Conservation (phyloP, 1,284 basidiomycete genomes). For the Ustilago vetiveriae region DNA sequence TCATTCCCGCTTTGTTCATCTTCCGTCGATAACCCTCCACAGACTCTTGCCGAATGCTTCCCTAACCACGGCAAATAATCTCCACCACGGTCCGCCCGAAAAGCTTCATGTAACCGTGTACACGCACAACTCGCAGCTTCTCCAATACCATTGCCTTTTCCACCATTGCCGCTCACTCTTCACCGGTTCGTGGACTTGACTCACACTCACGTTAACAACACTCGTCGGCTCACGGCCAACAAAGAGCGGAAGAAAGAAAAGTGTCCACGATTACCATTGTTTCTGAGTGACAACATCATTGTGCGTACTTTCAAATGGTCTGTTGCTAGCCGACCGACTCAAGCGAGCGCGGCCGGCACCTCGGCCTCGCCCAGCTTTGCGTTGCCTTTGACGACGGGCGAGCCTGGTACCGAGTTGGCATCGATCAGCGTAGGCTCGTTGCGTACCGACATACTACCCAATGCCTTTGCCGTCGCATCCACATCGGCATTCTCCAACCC, state of each 20-base stretch:
- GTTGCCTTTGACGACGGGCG: constrained; percentile 13
- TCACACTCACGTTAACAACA: too few relatives aligned
- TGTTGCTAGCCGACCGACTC: too few relatives aligned
- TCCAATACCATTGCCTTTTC: background rate
- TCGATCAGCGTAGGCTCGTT: constrained; percentile 27
- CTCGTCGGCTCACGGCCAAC: too few relatives aligned
- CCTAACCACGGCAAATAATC: constrained; percentile 31
- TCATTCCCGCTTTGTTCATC: too few relatives aligned
- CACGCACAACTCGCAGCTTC: background rate
- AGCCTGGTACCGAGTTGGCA: constrained; percentile 22
- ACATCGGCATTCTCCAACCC: constrained; percentile 26
- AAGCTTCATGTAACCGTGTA: background rate
- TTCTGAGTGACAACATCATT: too few relatives aligned
- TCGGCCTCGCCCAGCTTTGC: constrained; percentile 22
- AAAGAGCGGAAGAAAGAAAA: too few relatives aligned
- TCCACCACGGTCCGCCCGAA: too few relatives aligned
- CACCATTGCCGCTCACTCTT: too few relatives aligned
- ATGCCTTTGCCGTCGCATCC: constrained; percentile 8
- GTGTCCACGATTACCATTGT: too few relatives aligned
- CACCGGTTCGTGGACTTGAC: too few relatives aligned
- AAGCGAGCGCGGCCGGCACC: constrained; percentile 32
- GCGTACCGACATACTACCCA: constrained; percentile 11
- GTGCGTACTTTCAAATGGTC: too few relatives aligned
- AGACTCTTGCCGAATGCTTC: constrained; percentile 51
- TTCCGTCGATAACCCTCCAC: too few relatives aligned